Conservation (phyloP, 75 land plant species). For the Gnetum montanum region DNA sequence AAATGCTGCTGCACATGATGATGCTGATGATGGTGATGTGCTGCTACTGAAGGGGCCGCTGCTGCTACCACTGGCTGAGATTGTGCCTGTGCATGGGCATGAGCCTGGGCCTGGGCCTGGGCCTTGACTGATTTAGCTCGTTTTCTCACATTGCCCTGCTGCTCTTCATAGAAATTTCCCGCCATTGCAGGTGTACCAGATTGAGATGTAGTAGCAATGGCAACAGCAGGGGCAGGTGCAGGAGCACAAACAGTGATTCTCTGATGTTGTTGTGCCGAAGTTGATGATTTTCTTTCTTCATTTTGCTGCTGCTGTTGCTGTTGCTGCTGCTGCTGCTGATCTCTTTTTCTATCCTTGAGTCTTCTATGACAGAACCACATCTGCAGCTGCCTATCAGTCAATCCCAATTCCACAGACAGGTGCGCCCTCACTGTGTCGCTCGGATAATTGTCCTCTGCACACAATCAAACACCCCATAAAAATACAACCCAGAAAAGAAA, state of each 20-base stretch:
- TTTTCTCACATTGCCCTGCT: conserved; percentile 1
- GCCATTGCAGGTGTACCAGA: neutral
- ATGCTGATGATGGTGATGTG: conserved; percentile 11
- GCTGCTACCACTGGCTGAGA: conserved; percentile 4
- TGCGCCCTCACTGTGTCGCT: conserved; percentile 57
- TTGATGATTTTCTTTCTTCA: conserved; percentile 8
- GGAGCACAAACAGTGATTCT: conserved; percentile 8
- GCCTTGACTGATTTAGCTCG: neutral
- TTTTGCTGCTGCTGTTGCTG: conserved; percentile 7
- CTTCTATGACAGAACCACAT: conserved; percentile 99
- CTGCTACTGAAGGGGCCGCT: neutral
- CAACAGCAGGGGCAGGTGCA: neutral
- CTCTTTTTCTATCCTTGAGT: conserved; percentile 68
- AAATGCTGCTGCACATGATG: no score
- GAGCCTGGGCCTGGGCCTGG: neutral
- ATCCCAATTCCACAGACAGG: conserved; percentile 53
- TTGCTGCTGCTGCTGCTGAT: conserved; percentile 1
- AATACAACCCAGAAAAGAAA: neutral
- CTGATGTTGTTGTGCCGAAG: neutral
- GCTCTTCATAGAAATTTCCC: neutral
- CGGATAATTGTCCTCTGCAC: conserved; percentile 78
- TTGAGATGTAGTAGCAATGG: neutral
- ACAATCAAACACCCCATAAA: conserved; percentile 7
- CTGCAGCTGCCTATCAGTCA: conserved; percentile 90
- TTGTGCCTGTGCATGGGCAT: conserved; percentile 18